Evolutionary conservation across 208 protist genomes (phyloP).

Genomic region (Acanthamoeba castellanii): DNA sequence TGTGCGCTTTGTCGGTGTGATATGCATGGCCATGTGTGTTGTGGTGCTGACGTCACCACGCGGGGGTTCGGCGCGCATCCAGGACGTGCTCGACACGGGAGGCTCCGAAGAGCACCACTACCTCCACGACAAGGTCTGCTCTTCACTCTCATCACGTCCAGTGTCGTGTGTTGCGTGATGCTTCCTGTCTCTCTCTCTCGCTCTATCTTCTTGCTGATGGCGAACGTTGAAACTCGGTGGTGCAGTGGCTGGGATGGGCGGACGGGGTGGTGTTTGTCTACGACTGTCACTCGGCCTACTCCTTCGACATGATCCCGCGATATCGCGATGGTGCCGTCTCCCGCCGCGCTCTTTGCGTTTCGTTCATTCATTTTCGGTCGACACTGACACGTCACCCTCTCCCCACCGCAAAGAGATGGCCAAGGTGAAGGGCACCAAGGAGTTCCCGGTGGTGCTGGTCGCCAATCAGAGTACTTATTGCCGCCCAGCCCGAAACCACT

Average conservation of each 20-base stretch:
- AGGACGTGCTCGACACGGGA: constrained; percentile 56
- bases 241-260: constrained; percentile 54
- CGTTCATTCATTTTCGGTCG: neutral
- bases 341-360: neutral
- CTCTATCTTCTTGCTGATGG: neutral
- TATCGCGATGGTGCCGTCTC: constrained; percentile 21
- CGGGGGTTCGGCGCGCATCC: neutral
- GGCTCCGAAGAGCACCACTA: constrained; percentile 51
- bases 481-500: no score
- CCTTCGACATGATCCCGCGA: constrained; percentile 54
- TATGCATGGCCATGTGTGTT: neutral
- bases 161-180: neutral
- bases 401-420: neutral
- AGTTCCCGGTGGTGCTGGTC: constrained; percentile 63
- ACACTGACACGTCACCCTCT: neutral
- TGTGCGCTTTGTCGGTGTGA: neutral
- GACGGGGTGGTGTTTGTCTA: constrained; percentile 67
- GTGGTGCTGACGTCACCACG: neutral
- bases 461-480: constrained; percentile 36
- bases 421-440: constrained; percentile 66
- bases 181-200: neutral
- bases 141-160: neutral
- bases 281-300: constrained; percentile 37
- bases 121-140: constrained; percentile 29
- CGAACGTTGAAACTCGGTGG: neutral